A percentile compares a stretch with the other conserved stretches of the same genome.
Evolutionary conservation across 768 basidiomycete species (phyloP).

Genomic region (Boletus reticulatus): DNA sequence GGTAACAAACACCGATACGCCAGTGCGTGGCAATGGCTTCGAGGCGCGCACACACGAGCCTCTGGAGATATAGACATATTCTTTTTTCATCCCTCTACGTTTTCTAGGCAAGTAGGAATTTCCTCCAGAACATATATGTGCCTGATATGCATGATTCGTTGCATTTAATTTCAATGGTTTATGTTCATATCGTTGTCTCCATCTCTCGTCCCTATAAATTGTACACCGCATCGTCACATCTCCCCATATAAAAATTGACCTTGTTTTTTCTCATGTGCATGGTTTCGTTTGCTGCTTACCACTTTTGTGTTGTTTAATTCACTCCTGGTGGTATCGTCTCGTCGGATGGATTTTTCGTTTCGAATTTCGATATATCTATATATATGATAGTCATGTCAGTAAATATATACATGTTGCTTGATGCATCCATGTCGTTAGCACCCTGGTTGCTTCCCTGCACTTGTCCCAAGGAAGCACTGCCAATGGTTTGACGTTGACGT

Average conservation of each 20-base stretch:
- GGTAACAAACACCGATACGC: constrained; percentile 30
- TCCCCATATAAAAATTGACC: constrained; percentile 12
- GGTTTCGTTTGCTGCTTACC: background rate
- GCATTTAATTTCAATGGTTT: constrained; percentile 22
- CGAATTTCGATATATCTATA: constrained; percentile 13
- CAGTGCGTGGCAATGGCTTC: constrained; percentile 57
- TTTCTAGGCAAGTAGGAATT: constrained; percentile 21
- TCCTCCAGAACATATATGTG: constrained; percentile 21
- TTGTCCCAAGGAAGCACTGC: background rate
- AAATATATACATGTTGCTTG: constrained; percentile 28
- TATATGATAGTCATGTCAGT: constrained; percentile 21
- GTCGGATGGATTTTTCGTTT: constrained; percentile 8
- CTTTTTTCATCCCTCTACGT: background rate
- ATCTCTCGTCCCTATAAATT: constrained; percentile 12
- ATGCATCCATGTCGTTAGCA: constrained; percentile 17
- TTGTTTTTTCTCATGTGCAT: background rate
- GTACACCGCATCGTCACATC: constrained; percentile 28
- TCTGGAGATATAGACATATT: constrained; percentile 62
- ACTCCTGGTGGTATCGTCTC: background rate
- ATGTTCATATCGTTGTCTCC: constrained; percentile 13
- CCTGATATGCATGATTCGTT: constrained; percentile 24
- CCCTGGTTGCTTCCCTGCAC: background rate
- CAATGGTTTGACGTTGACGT: background rate
- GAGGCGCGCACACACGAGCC: constrained; percentile 87
- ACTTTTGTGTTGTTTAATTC: background rate